Conservation (phyloP, 768 basidiomycete genomes). For the Suillus brevipes region DNA sequence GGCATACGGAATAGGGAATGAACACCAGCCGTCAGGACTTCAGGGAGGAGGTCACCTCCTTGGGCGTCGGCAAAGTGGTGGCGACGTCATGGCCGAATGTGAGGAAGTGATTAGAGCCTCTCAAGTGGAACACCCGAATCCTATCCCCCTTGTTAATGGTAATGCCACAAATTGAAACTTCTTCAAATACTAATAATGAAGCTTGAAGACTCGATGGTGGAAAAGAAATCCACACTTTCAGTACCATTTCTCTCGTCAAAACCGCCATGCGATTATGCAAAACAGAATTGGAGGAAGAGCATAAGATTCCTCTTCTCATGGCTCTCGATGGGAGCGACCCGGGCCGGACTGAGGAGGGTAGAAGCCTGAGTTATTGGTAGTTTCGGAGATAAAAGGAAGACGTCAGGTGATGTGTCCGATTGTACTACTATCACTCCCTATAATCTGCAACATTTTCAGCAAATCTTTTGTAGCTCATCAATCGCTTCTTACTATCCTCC, state of each 20-base stretch:
- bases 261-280: constrained; percentile 23
- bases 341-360: background rate
- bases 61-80: background rate
- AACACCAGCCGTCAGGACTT: background rate
- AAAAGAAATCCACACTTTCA: too few relatives aligned
- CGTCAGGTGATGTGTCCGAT: background rate
- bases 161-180: background rate
- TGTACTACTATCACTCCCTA: background rate
- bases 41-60: background rate
- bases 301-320: too few relatives aligned
- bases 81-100: background rate
- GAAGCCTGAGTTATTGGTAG: background rate
- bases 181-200: background rate
- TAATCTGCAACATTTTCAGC: too few relatives aligned
- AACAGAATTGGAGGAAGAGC: too few relatives aligned
- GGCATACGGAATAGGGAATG: background rate
- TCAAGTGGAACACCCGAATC: too few relatives aligned
- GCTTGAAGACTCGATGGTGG: too few relatives aligned
- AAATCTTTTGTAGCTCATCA: too few relatives aligned
- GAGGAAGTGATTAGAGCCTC: background rate
- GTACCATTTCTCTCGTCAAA: too few relatives aligned
- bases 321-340: too few relatives aligned
- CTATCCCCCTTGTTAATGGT: background rate
- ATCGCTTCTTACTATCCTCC: too few relatives aligned
- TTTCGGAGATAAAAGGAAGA: background rate